A percentile compares a stretch with the other conserved stretches of the same genome.
Conservation (phyloP, 2,329 filamentous ascomycete species). For the Trichoderma aggressivum region DNA sequence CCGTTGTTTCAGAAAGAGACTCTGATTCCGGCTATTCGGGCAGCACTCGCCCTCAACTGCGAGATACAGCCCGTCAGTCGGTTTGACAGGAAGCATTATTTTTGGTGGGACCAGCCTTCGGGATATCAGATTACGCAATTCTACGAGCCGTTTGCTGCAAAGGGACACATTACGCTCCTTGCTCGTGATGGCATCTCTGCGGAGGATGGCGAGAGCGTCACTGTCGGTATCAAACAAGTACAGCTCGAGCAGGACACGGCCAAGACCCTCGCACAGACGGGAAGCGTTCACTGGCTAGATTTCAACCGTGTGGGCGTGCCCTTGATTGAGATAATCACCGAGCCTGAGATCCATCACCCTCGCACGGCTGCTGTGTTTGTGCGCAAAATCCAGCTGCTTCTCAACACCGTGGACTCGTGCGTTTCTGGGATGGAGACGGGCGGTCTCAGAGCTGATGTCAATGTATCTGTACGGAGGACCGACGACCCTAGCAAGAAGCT, state of each 20-base stretch:
- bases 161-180: conserved; percentile 69
- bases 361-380: conserved; percentile 85
- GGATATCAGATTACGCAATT: conserved; percentile 99
- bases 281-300: conserved; percentile 74
- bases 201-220: conserved; percentile 66
- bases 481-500: conserved; percentile 48
- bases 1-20: conserved; percentile 80
- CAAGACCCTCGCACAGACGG: conserved; percentile 79
- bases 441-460: conserved; percentile 88
- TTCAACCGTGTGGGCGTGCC: conserved; percentile 92
- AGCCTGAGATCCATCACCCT: conserved; percentile 83
- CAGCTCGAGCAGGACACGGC: conserved; percentile 98
- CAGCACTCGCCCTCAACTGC: conserved; percentile 81
- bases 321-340: conserved; percentile 91
- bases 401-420: conserved; percentile 79
- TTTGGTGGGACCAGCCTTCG: conserved; percentile 95
- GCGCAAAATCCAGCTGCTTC: conserved; percentile 77
- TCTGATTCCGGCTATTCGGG: conserved; percentile 83
- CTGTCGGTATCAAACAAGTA: conserved; percentile 83
- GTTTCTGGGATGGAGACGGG: conserved; percentile 91
- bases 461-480: conserved; percentile 75
- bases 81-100: conserved; percentile 98
- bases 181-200: conserved; percentile 75
- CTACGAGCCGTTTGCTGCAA: conserved; percentile 68
- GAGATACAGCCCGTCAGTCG: conserved; percentile 70